A percentile compares a stretch with the other conserved stretches of the same genome.
phyloP scores from a whole-genome alignment of 2,329 filamentous ascomycete genomes.

The Hypoxylon sp. region DNA sequence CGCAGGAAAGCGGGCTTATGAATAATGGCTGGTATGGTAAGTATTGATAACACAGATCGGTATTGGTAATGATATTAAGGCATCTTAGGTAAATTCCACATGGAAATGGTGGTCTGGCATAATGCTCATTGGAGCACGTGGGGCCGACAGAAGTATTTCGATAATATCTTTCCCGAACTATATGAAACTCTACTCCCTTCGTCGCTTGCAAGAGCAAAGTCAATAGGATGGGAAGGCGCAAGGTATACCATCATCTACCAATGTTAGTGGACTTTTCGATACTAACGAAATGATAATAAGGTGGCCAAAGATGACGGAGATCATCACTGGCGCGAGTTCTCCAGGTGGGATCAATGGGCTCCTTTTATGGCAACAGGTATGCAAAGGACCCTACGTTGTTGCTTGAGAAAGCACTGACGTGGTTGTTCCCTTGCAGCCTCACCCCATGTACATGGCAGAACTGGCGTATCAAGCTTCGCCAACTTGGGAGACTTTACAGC shows the following conservation, averaged over 20 bases:
- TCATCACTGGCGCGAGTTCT: constrained; percentile 60
- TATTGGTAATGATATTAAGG: background rate
- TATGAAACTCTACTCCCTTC: constrained; percentile 55
- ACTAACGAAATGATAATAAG: constrained; percentile 31
- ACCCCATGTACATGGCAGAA: constrained; percentile 58
- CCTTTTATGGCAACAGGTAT: constrained; percentile 64
- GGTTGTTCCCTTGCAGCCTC: constrained; percentile 52
- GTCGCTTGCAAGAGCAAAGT: constrained; percentile 52
- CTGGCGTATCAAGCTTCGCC: constrained; percentile 52
- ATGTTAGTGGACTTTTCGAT: background rate
- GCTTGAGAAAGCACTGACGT: background rate
- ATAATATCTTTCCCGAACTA: constrained; percentile 57
- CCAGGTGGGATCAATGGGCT: constrained; percentile 66
- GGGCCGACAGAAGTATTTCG: constrained; percentile 57
- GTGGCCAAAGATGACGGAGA: constrained; percentile 67
- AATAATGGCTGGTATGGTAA: constrained; percentile 62
- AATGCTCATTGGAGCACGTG: constrained; percentile 59
- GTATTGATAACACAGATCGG: background rate
- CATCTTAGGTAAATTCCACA: constrained; percentile 57
- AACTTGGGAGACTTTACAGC: constrained; percentile 46
- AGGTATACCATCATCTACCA: constrained; percentile 15
- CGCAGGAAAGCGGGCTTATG: constrained; percentile 62
- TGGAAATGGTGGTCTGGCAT: constrained; percentile 63
- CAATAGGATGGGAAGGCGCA: constrained; percentile 56
- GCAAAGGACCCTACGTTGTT: background rate